Evolutionary conservation across 2,329 filamentous ascomycete species (phyloP).

Genomic region (Diplodia corticola): DNA sequence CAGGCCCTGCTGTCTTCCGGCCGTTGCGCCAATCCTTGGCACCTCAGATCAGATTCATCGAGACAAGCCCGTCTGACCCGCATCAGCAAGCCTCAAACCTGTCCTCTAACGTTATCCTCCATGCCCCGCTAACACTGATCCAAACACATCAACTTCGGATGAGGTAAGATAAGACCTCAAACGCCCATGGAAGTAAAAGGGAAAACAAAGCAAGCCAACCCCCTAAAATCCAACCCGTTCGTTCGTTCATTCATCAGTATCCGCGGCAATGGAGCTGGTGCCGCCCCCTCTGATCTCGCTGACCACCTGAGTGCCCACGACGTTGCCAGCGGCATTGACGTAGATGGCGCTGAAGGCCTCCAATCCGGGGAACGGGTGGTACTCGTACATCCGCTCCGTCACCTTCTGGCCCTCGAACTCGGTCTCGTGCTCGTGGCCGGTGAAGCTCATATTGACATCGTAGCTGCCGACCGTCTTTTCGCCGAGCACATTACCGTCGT

Average conservation of each 20-base stretch:
- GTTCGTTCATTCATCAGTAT: background rate
- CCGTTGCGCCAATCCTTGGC: background rate
- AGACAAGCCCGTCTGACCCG: background rate
- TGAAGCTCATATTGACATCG: slow-evolving; percentile 55
- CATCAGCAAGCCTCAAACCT: background rate
- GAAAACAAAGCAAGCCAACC: background rate
- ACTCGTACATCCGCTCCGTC: slow-evolving; percentile 56
- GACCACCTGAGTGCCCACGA: slow-evolving; percentile 54
- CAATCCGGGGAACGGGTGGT: slow-evolving; percentile 53
- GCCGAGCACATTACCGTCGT: slow-evolving; percentile 51
- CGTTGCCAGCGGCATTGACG: slow-evolving; percentile 48
- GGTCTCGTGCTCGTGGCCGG: slow-evolving; percentile 48
- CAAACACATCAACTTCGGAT: background rate
- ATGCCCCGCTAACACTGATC: background rate
- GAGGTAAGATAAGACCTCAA: background rate
- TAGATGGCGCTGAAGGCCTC: slow-evolving; percentile 52
- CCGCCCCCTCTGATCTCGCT: slow-evolving; percentile 57
- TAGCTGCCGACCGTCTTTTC: slow-evolving; percentile 53
- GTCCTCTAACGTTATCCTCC: background rate
- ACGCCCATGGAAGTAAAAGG: background rate
- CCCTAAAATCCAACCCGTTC: background rate
- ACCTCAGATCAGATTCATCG: background rate
- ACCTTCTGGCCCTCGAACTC: slow-evolving; percentile 47
- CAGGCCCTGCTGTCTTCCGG: background rate
- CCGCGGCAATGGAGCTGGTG: slow-evolving; percentile 51